phyloP scores from a whole-genome alignment of 768 basidiomycete genomes.

The Rhodosporidiobolus sp. region DNA sequence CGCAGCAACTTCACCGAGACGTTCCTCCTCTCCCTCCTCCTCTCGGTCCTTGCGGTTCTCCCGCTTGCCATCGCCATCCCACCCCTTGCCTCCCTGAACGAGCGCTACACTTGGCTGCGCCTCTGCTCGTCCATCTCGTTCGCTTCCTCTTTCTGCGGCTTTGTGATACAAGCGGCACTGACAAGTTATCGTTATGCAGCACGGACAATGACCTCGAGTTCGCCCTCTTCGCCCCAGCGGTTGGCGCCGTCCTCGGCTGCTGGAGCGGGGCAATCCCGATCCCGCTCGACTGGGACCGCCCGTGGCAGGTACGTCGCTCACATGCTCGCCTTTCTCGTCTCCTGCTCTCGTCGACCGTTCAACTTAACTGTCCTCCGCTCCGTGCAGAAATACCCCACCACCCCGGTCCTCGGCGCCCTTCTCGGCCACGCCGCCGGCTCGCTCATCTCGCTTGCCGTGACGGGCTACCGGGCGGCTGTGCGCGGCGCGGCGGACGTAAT shows the following conservation, averaged over 20 bases:
- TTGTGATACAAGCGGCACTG: too few species aligned
- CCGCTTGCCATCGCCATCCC: conserved; percentile 67
- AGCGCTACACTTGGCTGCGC: conserved; percentile 67
- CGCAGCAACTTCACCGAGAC: conserved; percentile 62
- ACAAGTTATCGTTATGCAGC: background rate
- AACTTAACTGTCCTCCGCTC: background rate
- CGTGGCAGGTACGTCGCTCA: conserved; percentile 76
- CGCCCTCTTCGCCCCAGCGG: conserved; percentile 71
- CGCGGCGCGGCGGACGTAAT: conserved; percentile 11
- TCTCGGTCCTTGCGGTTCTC: conserved; percentile 57
- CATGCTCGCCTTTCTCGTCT: too few species aligned
- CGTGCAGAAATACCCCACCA: conserved; percentile 73
- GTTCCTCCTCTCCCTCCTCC: conserved; percentile 63
- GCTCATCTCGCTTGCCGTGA: conserved; percentile 57
- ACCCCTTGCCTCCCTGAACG: conserved; percentile 67
- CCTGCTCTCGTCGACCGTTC: background rate
- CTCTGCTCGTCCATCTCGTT: conserved; percentile 79
- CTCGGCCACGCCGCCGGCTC: conserved; percentile 65
- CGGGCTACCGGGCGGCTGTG: background rate
- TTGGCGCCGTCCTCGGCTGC: conserved; percentile 68
- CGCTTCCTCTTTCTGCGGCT: conserved; percentile 52
- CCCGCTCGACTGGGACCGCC: conserved; percentile 92
- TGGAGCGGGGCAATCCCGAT: conserved; percentile 82
- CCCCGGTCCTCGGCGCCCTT: conserved; percentile 69
- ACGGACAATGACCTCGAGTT: conserved; percentile 65